Conservation (phyloP, 176 grass and related monocot species). For the Aechmea fasciata region DNA sequence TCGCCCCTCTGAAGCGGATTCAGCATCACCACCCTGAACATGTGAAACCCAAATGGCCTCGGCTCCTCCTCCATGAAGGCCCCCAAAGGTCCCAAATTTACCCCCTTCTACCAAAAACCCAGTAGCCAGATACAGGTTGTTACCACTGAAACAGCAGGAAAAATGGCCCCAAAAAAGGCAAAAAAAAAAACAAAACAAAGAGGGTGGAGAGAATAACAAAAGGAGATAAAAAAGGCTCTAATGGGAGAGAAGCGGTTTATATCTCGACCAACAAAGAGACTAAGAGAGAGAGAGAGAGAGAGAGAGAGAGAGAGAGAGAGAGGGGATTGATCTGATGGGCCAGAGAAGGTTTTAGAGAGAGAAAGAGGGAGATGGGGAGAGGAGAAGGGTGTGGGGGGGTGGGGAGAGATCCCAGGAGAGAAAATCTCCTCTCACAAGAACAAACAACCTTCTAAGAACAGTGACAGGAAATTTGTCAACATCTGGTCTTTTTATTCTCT, state of each 20-base stretch:
- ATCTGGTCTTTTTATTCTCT: not conserved
- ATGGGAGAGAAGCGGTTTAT: not conserved
- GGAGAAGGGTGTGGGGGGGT: too few relatives aligned
- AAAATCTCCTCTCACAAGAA: not conserved
- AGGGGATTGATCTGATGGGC: not conserved
- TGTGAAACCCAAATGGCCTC: constrained; percentile 2
- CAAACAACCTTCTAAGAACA: constrained; percentile 2
- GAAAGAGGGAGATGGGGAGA: not conserved
- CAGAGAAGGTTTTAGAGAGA: not conserved
- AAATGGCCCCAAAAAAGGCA: not conserved
- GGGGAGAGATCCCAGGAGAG: not conserved
- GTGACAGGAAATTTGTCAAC: constrained; percentile 1
- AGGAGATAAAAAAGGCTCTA: constrained; percentile 1
- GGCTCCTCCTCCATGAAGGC: not conserved
- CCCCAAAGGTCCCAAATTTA: not conserved
- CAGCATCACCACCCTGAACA: not conserved
- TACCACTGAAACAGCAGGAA: not conserved
- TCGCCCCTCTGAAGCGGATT: not conserved
- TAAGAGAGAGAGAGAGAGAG: not conserved
- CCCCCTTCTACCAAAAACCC: not conserved
- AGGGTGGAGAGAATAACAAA: not conserved
- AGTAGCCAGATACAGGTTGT: not conserved
- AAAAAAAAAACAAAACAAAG: too few relatives aligned
- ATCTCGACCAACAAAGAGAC: not conserved
- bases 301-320: not conserved